Evolutionary conservation across 371 early-diverging fungal genomes (phyloP).

Genomic region (Rhizomucor pusillus): DNA sequence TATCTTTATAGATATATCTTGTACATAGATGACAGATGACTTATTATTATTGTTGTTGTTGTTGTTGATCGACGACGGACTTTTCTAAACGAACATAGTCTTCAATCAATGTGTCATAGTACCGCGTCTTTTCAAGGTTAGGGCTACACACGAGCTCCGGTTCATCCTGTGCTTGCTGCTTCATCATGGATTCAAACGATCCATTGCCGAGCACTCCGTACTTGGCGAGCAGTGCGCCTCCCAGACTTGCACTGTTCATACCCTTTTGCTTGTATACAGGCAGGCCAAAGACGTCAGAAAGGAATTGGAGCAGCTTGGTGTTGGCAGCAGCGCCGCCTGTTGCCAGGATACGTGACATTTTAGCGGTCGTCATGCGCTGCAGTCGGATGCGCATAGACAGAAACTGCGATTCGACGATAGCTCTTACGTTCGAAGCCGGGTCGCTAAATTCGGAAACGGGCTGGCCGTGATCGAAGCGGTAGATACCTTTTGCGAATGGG

Average conservation of each 20-base stretch:
- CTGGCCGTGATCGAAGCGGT: slow-evolving; percentile 56
- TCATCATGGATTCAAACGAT: slow-evolving; percentile 39
- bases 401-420: slow-evolving; percentile 74
- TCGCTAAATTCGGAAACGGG: slow-evolving; percentile 50
- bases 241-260: slow-evolving; percentile 45
- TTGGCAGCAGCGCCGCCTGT: slow-evolving; percentile 81
- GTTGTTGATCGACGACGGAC: slow-evolving; percentile 8
- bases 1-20: too few species aligned
- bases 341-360: slow-evolving; percentile 54
- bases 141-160: slow-evolving; percentile 32
- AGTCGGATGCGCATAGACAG: slow-evolving; percentile 67
- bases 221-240: slow-evolving; percentile 47
- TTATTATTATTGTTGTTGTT: too few species aligned
- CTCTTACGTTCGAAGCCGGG: slow-evolving; percentile 49
- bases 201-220: slow-evolving; percentile 18
- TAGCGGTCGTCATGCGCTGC: slow-evolving; percentile 27
- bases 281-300: slow-evolving; percentile 72
- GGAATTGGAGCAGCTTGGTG: slow-evolving; percentile 47
- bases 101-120: slow-evolving; percentile 8
- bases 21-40: too few species aligned
- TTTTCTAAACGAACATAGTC: slow-evolving; percentile 12
- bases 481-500: slow-evolving; percentile 69
- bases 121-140: slow-evolving; percentile 14
- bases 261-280: slow-evolving; percentile 57
- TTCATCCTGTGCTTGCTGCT: slow-evolving; percentile 10